phyloP scores from a whole-genome alignment of 2,329 filamentous ascomycete genomes.

The Fusarium sp. region DNA sequence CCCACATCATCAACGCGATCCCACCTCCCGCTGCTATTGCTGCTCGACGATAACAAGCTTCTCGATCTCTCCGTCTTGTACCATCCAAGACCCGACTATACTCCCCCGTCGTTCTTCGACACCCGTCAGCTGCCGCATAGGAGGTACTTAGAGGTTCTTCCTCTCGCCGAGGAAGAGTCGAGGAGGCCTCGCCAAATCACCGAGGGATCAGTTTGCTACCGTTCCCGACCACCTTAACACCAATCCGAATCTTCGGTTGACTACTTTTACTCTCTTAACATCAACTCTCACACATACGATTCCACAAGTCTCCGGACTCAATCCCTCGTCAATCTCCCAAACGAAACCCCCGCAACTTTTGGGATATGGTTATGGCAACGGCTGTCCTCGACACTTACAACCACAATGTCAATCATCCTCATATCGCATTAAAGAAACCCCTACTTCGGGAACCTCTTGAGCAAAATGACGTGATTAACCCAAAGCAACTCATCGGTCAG shows the following conservation, averaged over 20 bases:
- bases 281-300: slow-evolving; percentile 8
- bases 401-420: slow-evolving; percentile 62
- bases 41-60: slow-evolving; percentile 61
- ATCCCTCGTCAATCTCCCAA: slow-evolving; percentile 32
- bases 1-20: slow-evolving; percentile 75
- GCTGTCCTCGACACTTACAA: slow-evolving; percentile 67
- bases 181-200: slow-evolving; percentile 95
- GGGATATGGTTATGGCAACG: slow-evolving; percentile 76
- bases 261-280: slow-evolving; percentile 1
- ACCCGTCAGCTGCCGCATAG: slow-evolving; percentile 99
- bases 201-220: slow-evolving; percentile 91
- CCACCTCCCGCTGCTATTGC: slow-evolving; percentile 68
- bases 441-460: slow-evolving; percentile 54
- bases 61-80: slow-evolving; percentile 65
- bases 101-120: slow-evolving; percentile 68
- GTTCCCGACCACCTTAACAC: slow-evolving; percentile 96
- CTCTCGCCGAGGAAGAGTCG: slow-evolving; percentile 99
- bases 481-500: slow-evolving; percentile 87
- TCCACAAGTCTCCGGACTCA: slow-evolving; percentile 9
- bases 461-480: slow-evolving; percentile 59
- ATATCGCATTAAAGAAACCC: slow-evolving; percentile 61
- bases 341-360: slow-evolving; percentile 46
- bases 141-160: slow-evolving; percentile 98
- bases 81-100: slow-evolving; percentile 60
- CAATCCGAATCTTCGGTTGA: slow-evolving; percentile 49